phyloP scores from a whole-genome alignment of 495 filamentous ascomycete species.

The Aspergillus sparsus region DNA sequence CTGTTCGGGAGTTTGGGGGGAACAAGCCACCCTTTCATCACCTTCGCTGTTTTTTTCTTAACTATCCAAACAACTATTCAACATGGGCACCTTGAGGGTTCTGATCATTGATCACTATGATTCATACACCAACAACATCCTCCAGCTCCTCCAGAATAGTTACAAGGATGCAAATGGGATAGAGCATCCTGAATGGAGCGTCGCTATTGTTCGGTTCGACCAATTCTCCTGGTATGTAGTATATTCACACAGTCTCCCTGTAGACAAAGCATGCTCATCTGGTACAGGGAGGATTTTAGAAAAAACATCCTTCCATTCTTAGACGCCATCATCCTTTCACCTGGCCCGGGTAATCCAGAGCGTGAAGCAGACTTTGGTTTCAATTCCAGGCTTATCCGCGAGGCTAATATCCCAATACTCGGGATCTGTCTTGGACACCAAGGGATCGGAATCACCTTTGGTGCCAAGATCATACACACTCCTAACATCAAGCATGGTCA shows the following conservation, averaged over 20 bases:
- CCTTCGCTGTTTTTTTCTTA: background rate
- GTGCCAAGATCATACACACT: constrained; percentile 10
- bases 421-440: constrained; percentile 12
- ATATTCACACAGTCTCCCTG: background rate
- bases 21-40: background rate
- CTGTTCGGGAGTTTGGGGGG: background rate
- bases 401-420: constrained; percentile 9
- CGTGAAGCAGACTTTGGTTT: constrained; percentile 11
- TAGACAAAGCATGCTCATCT: background rate
- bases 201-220: constrained; percentile 12
- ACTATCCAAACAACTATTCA: background rate
- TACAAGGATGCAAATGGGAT: background rate
- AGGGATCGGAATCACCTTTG: constrained; percentile 7
- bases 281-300: constrained; percentile 3
- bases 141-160: constrained; percentile 7
- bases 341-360: constrained; percentile 5
- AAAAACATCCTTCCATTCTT: constrained; percentile 1
- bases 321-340: constrained; percentile 12
- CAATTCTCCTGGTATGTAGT: constrained; percentile 5
- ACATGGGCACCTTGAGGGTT: constrained; percentile 12
- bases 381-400: constrained; percentile 8
- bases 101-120: constrained; percentile 13
- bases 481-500: constrained; percentile 11
- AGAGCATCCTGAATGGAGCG: constrained; percentile 13
- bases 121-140: constrained; percentile 13